Evolutionary conservation across 257 asterid genomes (phyloP), one percentile per base, ranked within the genome.

Genomic region (Solanum piurae): DNA sequence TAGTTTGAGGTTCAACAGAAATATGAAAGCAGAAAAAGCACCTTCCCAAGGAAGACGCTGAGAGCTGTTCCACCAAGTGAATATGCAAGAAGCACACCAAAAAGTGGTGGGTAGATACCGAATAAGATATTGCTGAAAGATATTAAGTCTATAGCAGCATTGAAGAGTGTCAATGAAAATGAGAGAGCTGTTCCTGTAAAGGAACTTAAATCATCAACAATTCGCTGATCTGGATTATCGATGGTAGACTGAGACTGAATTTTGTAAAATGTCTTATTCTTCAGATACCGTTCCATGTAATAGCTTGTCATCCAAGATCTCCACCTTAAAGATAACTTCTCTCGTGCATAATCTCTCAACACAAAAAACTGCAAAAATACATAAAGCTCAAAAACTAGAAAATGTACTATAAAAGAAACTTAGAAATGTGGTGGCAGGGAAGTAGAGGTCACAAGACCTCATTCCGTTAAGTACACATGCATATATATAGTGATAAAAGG

Each of bases 161-260:
- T 96, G 93, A 96, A 95, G 90, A 95, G 90, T 12, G 93, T 92
- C 92, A 95, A 87, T 84, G 99, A 94, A 90, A 95, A 96, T 75
- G 99, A 94, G 75, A 95, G 96, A 88, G 98, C 95, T 64, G 98
- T 94, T 93, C 98, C 95, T 0, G 99, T 95, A 90, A 96, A 96
- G 90, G 99, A 91, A 92, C 96, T 96, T 83, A 96, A 91, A 91
- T 96, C 99, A 44, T 96, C 98, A 86, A 95, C 99, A 89, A 96
- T 96, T 87, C 98, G 93, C 92, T 96, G 99, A 91, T 96, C 99
- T 40, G 99, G 99, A 88, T 96, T 96, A 91, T 96, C 99, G 60
- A 95, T 94, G 38, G 94, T 91, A 20, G 98, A 96, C 88, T 94
- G 99, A 46, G 98, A 94, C 89, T 95, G 99, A 93, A 95, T 92